Conservation (phyloP, 257 asterid genomes). For the Solanum lycopersicoides region DNA sequence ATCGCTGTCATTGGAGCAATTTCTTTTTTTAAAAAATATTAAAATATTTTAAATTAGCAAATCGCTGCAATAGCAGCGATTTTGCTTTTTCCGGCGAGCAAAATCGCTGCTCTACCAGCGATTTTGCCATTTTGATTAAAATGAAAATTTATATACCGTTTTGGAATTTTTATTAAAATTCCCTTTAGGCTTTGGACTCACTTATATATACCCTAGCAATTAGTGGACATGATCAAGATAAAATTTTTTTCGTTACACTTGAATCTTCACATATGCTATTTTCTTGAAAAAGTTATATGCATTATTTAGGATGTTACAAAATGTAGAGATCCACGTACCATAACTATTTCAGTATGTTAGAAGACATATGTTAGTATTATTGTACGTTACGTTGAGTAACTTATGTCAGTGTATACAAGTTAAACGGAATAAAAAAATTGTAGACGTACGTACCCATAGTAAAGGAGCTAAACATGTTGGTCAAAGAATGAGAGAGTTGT, state of each 20-base stretch:
- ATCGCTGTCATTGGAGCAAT: too few species aligned
- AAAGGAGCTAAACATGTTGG: constrained; percentile 39
- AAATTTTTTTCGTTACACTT: background rate
- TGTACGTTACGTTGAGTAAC: background rate
- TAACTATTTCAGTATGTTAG: background rate
- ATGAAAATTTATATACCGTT: too few species aligned
- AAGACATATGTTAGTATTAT: background rate
- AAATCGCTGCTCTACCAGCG: too few species aligned
- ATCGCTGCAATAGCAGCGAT: too few species aligned
- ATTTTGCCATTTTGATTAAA: too few species aligned
- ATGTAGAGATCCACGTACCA: background rate
- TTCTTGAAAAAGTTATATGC: background rate
- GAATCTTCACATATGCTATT: background rate
- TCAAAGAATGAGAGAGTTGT: constrained; percentile 39
- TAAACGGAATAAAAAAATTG: background rate
- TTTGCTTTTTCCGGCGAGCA: too few species aligned
- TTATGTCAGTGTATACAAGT: background rate
- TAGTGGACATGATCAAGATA: background rate
- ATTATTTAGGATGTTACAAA: background rate
- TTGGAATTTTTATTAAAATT: too few species aligned
- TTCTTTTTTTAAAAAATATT: too few species aligned
- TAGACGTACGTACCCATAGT: constrained; percentile 23
- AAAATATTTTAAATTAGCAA: too few species aligned
- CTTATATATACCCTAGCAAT: background rate
- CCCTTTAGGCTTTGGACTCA: too few species aligned